Percentiles rank a stretch among this genome's conserved stretches.
These are phyloP conservation scores for Cucurbita pepo DNA, from an alignment of 306 rosid species.

Conservation along the genomic window DNA sequence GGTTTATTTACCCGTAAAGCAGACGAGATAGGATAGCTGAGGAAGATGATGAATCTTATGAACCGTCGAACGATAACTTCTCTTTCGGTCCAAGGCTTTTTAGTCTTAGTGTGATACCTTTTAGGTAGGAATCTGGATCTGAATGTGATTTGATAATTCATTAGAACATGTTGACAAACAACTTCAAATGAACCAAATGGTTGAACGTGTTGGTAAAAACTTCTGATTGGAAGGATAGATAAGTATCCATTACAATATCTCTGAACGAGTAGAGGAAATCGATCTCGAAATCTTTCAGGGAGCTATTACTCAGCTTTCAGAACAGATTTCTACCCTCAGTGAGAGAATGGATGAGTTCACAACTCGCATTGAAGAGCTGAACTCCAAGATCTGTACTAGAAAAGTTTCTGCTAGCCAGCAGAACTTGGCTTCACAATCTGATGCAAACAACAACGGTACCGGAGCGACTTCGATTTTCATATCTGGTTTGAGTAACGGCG, in stretches of 20 bases:
- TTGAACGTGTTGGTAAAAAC: background rate
- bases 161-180: background rate
- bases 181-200: no score
- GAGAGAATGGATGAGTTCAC: conserved; percentile 97
- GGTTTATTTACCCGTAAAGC: background rate
- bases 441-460: conserved; percentile 71
- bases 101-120: background rate
- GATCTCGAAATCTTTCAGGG: conserved; percentile 41
- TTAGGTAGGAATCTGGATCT: background rate
- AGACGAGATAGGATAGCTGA: background rate
- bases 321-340: conserved; percentile 85
- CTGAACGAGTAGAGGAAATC: background rate
- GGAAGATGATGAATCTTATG: background rate
- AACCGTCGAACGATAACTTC: background rate
- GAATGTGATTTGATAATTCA: background rate
- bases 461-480: conserved; percentile 58
- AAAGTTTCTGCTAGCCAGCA: conserved; percentile 68
- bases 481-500: conserved; percentile 60
- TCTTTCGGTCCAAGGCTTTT: background rate
- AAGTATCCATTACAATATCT: background rate
- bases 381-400: conserved; percentile 39
- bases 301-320: conserved; percentile 79
- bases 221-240: background rate
- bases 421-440: conserved; percentile 63
- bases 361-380: conserved; percentile 79